Conservation (phyloP, 2,329 filamentous ascomycete species). For the Phialocephala subalpina region DNA sequence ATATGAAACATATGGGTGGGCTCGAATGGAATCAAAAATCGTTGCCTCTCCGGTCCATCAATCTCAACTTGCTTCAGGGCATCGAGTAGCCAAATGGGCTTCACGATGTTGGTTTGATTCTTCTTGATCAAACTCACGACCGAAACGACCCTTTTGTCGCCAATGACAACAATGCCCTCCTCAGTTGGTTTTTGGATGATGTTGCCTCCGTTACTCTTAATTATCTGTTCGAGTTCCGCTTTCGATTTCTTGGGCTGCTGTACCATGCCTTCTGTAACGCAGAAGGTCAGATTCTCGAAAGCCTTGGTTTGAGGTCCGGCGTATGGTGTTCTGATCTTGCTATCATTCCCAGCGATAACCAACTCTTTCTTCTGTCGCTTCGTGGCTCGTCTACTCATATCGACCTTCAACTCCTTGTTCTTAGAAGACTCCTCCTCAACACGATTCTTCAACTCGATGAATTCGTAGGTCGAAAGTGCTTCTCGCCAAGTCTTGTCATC, state of each 20-base stretch:
- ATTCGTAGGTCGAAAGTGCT: constrained; percentile 80
- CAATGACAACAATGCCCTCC: constrained; percentile 73
- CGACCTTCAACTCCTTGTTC: constrained; percentile 81
- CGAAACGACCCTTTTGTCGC: constrained; percentile 82
- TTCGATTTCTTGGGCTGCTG: constrained; percentile 79
- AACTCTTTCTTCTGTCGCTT: constrained; percentile 75
- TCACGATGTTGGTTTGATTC: constrained; percentile 75
- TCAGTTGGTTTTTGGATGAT: constrained; percentile 77
- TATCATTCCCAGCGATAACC: constrained; percentile 75
- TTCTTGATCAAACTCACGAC: constrained; percentile 83
- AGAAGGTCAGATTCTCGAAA: constrained; percentile 82
- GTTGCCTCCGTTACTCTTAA: constrained; percentile 84
- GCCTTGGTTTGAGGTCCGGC: constrained; percentile 66
- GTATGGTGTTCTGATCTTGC: constrained; percentile 57
- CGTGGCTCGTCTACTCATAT: constrained; percentile 64
- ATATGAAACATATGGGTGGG: constrained; percentile 76
- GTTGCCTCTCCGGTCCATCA: constrained; percentile 55
- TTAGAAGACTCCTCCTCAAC: constrained; percentile 74
- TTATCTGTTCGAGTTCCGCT: constrained; percentile 77
- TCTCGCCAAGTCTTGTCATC: constrained; percentile 86
- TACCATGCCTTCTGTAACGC: constrained; percentile 79
- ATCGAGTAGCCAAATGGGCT: constrained; percentile 84
- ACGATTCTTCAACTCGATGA: constrained; percentile 72
- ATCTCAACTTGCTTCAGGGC: constrained; percentile 60
- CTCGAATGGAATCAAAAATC: constrained; percentile 68